Conservation (phyloP, 2,329 filamentous ascomycete genomes). For the Penicillium sp. region DNA sequence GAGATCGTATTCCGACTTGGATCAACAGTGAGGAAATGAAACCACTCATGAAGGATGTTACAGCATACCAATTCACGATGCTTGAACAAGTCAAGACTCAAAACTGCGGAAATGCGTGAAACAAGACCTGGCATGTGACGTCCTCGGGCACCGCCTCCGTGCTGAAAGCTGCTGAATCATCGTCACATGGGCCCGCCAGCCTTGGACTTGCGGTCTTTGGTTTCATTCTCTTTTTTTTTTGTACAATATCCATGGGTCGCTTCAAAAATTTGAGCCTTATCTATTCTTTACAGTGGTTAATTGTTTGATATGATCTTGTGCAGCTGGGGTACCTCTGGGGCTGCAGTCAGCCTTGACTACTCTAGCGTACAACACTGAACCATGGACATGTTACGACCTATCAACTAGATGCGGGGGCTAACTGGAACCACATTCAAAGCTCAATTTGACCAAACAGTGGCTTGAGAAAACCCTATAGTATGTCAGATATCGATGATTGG, state of each 20-base stretch:
- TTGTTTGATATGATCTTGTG: background rate
- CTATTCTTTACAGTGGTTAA: background rate
- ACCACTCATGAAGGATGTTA: slow-evolving; percentile 44
- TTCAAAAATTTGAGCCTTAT: too few species aligned
- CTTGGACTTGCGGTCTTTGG: background rate
- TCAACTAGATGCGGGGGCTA: too few species aligned
- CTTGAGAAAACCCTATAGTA: too few species aligned
- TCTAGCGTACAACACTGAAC: background rate
- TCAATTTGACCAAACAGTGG: too few species aligned
- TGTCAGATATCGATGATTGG: too few species aligned
- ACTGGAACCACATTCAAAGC: too few species aligned
- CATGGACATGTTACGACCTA: background rate
- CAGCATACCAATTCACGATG: slow-evolving; percentile 17
- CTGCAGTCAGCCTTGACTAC: background rate
- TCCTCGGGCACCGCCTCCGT: slow-evolving; percentile 9
- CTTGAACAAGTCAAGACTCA: slow-evolving; percentile 7
- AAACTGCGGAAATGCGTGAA: background rate
- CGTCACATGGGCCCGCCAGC: slow-evolving; percentile 11
- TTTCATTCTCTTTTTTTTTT: too few species aligned
- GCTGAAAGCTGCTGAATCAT: slow-evolving; percentile 23
- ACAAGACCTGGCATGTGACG: slow-evolving; percentile 11
- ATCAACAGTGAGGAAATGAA: slow-evolving; percentile 46
- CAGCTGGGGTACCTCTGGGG: background rate
- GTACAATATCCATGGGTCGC: too few species aligned
- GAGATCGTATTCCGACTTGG: slow-evolving; percentile 46